phyloP scores from a whole-genome alignment of 2,329 filamentous ascomycete species.

The Colletotrichum eleusines region DNA sequence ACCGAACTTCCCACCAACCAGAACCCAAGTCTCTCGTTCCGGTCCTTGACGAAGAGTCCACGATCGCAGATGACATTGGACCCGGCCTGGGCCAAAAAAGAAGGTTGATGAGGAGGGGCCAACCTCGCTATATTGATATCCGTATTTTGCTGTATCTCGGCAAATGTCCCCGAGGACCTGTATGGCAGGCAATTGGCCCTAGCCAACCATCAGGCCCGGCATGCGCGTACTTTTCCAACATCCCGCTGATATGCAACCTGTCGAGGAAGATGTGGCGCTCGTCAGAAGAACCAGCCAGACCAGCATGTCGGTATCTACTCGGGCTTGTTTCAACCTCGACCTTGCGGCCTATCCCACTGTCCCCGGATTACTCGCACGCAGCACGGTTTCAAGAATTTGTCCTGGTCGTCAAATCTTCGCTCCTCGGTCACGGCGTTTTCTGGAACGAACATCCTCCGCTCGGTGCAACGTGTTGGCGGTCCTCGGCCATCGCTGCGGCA shows the following conservation, averaged over 20 bases:
- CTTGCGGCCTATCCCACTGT: background rate
- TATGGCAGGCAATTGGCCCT: conserved; percentile 22
- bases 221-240: background rate
- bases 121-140: conserved; percentile 17
- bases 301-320: conserved; percentile 36
- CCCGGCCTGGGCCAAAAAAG: conserved; percentile 15
- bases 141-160: conserved; percentile 35
- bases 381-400: background rate
- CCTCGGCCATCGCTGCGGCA: conserved; percentile 5
- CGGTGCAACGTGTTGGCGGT: conserved; percentile 37
- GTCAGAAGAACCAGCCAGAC: background rate
- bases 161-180: conserved; percentile 26
- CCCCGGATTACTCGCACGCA: background rate
- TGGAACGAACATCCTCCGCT: conserved; percentile 23
- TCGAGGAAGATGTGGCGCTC: background rate
- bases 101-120: conserved; percentile 11
- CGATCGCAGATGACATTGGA: conserved; percentile 27
- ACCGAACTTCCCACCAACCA: conserved; percentile 55
- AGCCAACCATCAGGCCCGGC: conserved; percentile 17
- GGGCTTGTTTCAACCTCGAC: conserved; percentile 26
- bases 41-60: conserved; percentile 4
- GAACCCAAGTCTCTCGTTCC: conserved; percentile 2
- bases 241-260: background rate
- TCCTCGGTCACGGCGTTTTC: conserved; percentile 22
- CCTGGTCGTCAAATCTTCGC: background rate